Evolutionary conservation across 106 monocot genomes (phyloP), one percentile per base, ranked within the genome.

Genomic region (Triglochin maritima): DNA sequence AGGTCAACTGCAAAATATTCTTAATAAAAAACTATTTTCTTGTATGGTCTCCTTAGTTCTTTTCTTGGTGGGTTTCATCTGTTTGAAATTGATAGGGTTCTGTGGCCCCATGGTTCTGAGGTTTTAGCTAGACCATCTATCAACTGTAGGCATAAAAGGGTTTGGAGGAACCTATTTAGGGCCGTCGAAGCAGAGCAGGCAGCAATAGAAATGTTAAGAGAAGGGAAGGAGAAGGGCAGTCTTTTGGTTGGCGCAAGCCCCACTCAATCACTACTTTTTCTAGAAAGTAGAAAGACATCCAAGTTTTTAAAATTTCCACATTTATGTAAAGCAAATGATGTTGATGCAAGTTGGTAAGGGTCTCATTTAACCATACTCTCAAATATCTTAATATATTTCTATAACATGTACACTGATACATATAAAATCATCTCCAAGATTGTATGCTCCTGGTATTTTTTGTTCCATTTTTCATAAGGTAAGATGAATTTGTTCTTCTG

Each of bases 231-330:
- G 58, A 76, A 84, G 43, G 76, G 71, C 3, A 17, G 66, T 42
- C 74, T 84, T 76, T 79, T 81, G 7, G 69, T 84, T 87, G 87
- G 87, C 72, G 74, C 79, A 87, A 87, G 47, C 81, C 81, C 81
- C 81, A 14, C 64, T 61, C 17, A 76, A 79, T 74, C 87, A 84
- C 49, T 12, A 73, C 47, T 64, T 79, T 17, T 84, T 29, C 29
- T 29, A 29, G 29, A 29, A 29, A 29, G 84, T 65, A 67, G 51
- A 3, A 79, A 76, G 62, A 79, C 76, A 63, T 2, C 55, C 55
- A 71, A 15, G 73, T 1, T 29, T 29, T 72, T 47, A 46, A 77
- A 77, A 0, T 68, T 77, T 57, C 69, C 68, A 59, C 57, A 56
- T 0, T 81, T 79, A 57, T 84, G 84, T 71, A 50, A 67, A 50